Evolutionary conservation across 1,284 basidiomycete genomes (phyloP).

Genomic region (Wolfiporia cocos): DNA sequence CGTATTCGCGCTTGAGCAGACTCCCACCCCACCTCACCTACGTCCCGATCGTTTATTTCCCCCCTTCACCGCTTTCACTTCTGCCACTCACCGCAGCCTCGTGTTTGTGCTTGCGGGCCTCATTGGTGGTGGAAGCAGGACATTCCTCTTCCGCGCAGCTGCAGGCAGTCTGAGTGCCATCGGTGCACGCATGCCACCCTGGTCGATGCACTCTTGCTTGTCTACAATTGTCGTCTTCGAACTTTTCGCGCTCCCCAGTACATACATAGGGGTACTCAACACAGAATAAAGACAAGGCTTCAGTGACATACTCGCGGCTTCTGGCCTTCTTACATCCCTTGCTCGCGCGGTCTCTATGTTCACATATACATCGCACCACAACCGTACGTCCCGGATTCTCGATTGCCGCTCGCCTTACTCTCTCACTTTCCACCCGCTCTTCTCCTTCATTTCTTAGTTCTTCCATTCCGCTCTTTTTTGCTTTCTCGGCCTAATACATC

Average conservation of each 20-base stretch:
- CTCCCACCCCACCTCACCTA: no score
- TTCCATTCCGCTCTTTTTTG: no score
- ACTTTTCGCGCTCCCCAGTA: no score
- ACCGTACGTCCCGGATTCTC: constrained; percentile 12
- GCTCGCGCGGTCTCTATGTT: not conserved
- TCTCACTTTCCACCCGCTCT: no score
- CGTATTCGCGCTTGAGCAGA: no score
- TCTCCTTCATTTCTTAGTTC: no score
- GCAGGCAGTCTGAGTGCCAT: constrained; percentile 10
- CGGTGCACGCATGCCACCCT: not conserved
- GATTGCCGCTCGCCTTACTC: no score
- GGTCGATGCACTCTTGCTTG: not conserved
- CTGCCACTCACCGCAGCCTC: not conserved
- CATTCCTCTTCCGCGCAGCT: constrained; percentile 3
- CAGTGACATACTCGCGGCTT: constrained; percentile 10
- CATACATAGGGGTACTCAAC: no score
- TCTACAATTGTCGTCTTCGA: not conserved
- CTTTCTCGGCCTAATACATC: no score
- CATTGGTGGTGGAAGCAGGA: not conserved
- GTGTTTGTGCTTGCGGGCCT: not conserved
- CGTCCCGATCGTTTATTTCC: no score
- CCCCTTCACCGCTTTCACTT: no score
- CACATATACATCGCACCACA: constrained; percentile 14
- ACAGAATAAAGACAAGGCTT: no score
- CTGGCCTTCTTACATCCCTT: not conserved